Percentiles rank a stretch among this genome's conserved stretches.
Evolutionary conservation across 2,329 filamentous ascomycete genomes (phyloP).

Genomic region (Blumeriella jaapii): DNA sequence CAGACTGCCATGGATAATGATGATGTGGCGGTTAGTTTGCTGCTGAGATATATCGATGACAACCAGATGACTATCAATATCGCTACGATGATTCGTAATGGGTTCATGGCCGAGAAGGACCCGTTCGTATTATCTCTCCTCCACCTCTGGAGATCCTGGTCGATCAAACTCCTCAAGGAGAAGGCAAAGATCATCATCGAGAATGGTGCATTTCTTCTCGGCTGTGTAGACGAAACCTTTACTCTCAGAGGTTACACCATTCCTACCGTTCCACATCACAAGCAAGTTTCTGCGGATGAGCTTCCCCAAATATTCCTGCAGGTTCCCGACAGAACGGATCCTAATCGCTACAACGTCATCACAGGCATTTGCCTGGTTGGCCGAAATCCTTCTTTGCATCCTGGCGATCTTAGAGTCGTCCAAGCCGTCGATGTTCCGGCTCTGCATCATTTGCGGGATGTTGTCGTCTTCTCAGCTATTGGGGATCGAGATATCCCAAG

Average conservation of each 20-base stretch:
- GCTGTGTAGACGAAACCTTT: slow-evolving; percentile 76
- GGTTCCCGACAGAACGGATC: slow-evolving; percentile 47
- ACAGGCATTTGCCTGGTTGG: slow-evolving; percentile 73
- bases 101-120: slow-evolving; percentile 64
- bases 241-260: slow-evolving; percentile 60
- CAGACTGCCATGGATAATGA: slow-evolving; percentile 58
- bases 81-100: slow-evolving; percentile 64
- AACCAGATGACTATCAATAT: slow-evolving; percentile 69
- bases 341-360: slow-evolving; percentile 48
- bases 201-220: slow-evolving; percentile 76
- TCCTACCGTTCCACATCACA: slow-evolving; percentile 27
- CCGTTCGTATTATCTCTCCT: slow-evolving; percentile 75
- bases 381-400: slow-evolving; percentile 86
- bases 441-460: slow-evolving; percentile 69
- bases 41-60: slow-evolving; percentile 70
- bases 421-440: slow-evolving; percentile 63
- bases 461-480: slow-evolving; percentile 74
- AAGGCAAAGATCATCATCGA: slow-evolving; percentile 79
- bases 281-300: slow-evolving; percentile 31
- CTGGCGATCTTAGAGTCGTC: slow-evolving; percentile 83
- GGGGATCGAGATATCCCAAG: slow-evolving; percentile 78
- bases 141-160: slow-evolving; percentile 79
- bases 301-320: slow-evolving; percentile 88
- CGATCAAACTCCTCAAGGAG: slow-evolving; percentile 80
- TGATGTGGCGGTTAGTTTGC: slow-evolving; percentile 49